Conservation (phyloP, 2,329 filamentous ascomycete species). For the Triangularia setosa region DNA sequence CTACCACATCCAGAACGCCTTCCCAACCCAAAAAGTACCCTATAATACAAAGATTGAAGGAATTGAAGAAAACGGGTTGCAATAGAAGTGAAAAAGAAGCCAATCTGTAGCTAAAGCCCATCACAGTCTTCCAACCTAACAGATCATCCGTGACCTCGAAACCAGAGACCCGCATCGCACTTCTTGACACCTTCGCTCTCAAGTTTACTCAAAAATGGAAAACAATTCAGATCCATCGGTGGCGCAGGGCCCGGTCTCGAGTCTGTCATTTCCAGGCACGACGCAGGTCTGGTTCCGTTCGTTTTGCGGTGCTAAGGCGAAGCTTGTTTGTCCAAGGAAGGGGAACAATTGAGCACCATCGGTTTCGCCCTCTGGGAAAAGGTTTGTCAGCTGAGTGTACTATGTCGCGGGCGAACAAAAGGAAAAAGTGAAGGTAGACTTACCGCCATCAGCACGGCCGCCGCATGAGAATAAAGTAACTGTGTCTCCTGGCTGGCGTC, state of each 20-base stretch:
- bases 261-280: slow-evolving; percentile 33
- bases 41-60: neutral
- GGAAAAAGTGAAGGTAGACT: slow-evolving; percentile 19
- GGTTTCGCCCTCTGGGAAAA: slow-evolving; percentile 39
- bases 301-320: slow-evolving; percentile 44
- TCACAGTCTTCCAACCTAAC: neutral
- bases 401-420: neutral
- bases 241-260: slow-evolving; percentile 31
- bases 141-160: neutral
- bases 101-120: neutral
- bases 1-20: neutral
- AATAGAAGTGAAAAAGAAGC: neutral
- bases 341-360: slow-evolving; percentile 48
- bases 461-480: slow-evolving; percentile 51
- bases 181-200: neutral
- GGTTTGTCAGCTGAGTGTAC: slow-evolving; percentile 6
- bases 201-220: slow-evolving; percentile 26
- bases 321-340: slow-evolving; percentile 39
- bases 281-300: slow-evolving; percentile 43
- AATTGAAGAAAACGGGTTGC: neutral
- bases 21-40: neutral
- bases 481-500: slow-evolving; percentile 41
- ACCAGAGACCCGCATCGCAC: neutral
- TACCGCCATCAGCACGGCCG: slow-evolving; percentile 46
- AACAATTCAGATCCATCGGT: slow-evolving; percentile 31